phyloP scores from a whole-genome alignment of 805 yeast species.

The Cyberlindnera sargentensis region DNA sequence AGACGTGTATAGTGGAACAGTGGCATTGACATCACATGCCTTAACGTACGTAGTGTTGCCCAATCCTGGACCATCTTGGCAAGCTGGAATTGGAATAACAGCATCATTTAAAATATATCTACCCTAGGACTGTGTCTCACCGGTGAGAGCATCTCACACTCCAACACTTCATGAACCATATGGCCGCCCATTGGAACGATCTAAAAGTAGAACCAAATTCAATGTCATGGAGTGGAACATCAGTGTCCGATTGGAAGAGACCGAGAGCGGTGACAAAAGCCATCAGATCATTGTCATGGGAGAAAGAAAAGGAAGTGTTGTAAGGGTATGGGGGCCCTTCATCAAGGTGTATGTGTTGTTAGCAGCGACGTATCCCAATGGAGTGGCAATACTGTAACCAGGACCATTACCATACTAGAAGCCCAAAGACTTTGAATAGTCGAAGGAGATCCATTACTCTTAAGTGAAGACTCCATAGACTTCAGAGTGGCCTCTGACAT shows the following conservation, averaged over 20 bases:
- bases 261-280: constrained; percentile 62
- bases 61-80: constrained; percentile 45
- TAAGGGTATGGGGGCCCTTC: constrained; percentile 41
- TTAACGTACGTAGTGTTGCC: constrained; percentile 24
- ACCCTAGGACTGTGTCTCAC: constrained; percentile 29
- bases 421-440: constrained; percentile 52
- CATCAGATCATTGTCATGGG: constrained; percentile 68
- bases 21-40: constrained; percentile 25
- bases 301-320: constrained; percentile 59
- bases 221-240: constrained; percentile 37
- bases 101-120: constrained; percentile 47
- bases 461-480: constrained; percentile 64
- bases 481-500: constrained; percentile 57
- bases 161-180: constrained; percentile 41
- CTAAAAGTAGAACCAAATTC: constrained; percentile 42
- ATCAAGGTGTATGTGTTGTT: constrained; percentile 44
- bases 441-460: constrained; percentile 57
- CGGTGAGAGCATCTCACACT: constrained; percentile 31
- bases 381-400: constrained; percentile 50
- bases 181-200: constrained; percentile 55
- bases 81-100: constrained; percentile 41
- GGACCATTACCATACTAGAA: constrained; percentile 59
- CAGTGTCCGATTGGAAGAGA: constrained; percentile 30
- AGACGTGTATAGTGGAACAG: constrained; percentile 14
- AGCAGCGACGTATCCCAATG: constrained; percentile 56